phyloP scores from a whole-genome alignment of 805 yeast genomes.

The Metschnikowia arizonensis region DNA sequence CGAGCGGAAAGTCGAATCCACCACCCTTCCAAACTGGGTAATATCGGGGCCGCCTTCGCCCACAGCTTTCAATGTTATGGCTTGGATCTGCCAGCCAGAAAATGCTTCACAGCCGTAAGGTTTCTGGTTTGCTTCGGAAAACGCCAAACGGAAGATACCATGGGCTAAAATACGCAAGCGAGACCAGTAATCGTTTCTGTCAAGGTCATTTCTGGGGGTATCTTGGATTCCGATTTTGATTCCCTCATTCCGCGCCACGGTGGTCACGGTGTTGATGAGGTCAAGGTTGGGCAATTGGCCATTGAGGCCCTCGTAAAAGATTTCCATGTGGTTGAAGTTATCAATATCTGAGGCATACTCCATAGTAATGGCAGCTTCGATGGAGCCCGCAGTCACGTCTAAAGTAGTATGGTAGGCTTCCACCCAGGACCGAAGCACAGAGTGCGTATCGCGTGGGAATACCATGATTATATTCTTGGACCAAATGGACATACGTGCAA shows the following conservation, averaged over 20 bases:
- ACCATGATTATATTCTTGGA: constrained; percentile 89
- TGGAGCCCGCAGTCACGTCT: constrained; percentile 87
- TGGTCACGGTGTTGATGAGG: constrained; percentile 75
- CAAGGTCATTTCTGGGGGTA: constrained; percentile 43
- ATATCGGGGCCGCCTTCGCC: constrained; percentile 62
- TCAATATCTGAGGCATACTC: constrained; percentile 72
- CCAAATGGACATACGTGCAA: constrained; percentile 88
- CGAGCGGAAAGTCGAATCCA: constrained; percentile 83
- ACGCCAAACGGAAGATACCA: constrained; percentile 66
- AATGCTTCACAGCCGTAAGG: constrained; percentile 84
- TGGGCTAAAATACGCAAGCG: constrained; percentile 56
- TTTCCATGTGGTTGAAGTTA: constrained; percentile 66
- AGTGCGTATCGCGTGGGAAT: constrained; percentile 66
- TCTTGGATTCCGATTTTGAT: constrained; percentile 66
- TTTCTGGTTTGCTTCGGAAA: constrained; percentile 61
- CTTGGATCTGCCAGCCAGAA: constrained; percentile 94
- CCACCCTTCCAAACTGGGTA: constrained; percentile 85
- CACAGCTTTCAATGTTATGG: constrained; percentile 71
- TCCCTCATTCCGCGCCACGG: constrained; percentile 71
- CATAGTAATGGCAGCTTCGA: constrained; percentile 83
- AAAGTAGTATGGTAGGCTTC: constrained; percentile 84
- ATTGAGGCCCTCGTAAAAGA: constrained; percentile 81
- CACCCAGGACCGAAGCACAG: constrained; percentile 81
- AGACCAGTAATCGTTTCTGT: constrained; percentile 45
- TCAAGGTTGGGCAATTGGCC: constrained; percentile 96